A percentile compares a stretch with the other conserved stretches of the same genome.
Evolutionary conservation across 208 protist species (phyloP).

Genomic region (Naegleria fowleri): DNA sequence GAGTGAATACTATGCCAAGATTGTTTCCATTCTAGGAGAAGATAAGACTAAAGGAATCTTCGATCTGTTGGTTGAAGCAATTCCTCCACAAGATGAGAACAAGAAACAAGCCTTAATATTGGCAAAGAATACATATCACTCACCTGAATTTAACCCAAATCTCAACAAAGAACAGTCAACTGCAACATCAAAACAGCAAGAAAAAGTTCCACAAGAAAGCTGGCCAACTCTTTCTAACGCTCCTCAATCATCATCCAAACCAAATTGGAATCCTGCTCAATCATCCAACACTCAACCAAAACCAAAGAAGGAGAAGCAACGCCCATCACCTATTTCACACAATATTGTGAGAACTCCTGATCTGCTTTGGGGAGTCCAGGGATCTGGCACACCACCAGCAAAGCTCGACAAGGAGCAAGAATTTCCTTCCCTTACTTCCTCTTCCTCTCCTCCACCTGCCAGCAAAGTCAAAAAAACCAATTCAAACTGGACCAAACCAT

Average conservation of each 20-base stretch:
- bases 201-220: not conserved
- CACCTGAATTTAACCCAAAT: not conserved
- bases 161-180: not conserved
- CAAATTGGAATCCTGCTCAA: not conserved
- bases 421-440: not conserved
- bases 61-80: not conserved
- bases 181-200: not conserved
- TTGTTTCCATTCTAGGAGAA: not conserved
- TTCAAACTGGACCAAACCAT: not conserved
- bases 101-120: not conserved
- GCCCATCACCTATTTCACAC: not conserved
- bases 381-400: not conserved
- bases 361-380: not conserved
- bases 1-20: not conserved
- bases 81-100: not conserved
- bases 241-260: not conserved
- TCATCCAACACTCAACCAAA: no score
- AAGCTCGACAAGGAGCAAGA: not conserved
- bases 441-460: not conserved
- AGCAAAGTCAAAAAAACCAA: not conserved
- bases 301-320: not conserved
- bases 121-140: not conserved
- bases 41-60: not conserved
- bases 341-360: not conserved
- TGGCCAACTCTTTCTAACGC: not conserved